A percentile compares a stretch with the other conserved stretches of the same genome.
phyloP scores from a whole-genome alignment of 2,329 filamentous ascomycete species.

The Microdochium nivale region DNA sequence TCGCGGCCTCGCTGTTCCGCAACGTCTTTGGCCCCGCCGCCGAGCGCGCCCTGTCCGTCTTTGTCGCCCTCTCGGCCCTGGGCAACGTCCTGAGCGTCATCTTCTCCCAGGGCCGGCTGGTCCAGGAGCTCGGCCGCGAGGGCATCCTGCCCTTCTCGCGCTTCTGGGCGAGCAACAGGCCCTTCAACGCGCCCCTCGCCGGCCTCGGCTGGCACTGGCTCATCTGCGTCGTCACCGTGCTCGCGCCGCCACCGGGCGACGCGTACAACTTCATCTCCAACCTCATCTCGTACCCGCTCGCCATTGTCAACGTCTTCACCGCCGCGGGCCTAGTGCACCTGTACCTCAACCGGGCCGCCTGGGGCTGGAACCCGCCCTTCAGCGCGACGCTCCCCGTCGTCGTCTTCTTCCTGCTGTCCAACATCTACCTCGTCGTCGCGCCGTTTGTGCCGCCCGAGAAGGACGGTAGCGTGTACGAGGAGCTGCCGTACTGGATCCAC shows the following conservation, averaged over 20 bases:
- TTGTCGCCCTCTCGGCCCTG: conserved; percentile 52
- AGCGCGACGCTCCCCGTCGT: conserved; percentile 38
- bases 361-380: conserved; percentile 26
- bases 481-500: conserved; percentile 47
- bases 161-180: conserved; percentile 62
- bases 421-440: conserved; percentile 42
- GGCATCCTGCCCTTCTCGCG: conserved; percentile 56
- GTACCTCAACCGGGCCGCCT: conserved; percentile 30
- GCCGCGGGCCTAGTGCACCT: conserved; percentile 42
- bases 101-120: conserved; percentile 49
- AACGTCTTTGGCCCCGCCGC: conserved; percentile 52
- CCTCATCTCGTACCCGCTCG: conserved; percentile 43
- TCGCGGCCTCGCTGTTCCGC: conserved; percentile 52
- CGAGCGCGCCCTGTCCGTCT: conserved; percentile 37
- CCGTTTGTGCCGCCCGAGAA: conserved; percentile 46
- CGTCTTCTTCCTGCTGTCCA: conserved; percentile 39
- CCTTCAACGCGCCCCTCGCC: conserved; percentile 56
- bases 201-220: conserved; percentile 57
- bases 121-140: conserved; percentile 62
- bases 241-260: conserved; percentile 58
- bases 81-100: conserved; percentile 55
- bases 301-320: conserved; percentile 46
- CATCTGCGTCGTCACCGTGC: conserved; percentile 54
- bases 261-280: conserved; percentile 62
- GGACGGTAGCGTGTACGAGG: conserved; percentile 19